Base-by-base conservation (phyloP, 768 basidiomycete species). In the Artomyces pyxidatus region DNA sequence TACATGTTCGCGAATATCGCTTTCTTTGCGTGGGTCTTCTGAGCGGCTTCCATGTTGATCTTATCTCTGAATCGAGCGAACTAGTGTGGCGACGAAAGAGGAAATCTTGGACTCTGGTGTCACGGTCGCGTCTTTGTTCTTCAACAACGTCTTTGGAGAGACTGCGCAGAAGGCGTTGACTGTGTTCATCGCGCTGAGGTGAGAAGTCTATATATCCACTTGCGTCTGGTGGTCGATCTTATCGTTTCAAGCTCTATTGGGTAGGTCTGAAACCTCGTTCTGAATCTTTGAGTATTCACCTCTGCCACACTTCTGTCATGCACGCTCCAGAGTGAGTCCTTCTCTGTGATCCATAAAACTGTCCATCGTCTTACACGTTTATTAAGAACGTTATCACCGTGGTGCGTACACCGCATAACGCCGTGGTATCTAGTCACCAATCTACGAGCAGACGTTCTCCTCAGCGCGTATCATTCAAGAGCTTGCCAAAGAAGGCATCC, bases 401-500 rank as follows among this genome's bases (percentile, higher is more conserved):
- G 23, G 55, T 56, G 22, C 19, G 32, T 12, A 2, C 39, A 42
- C 10, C 28, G 22, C n/a, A 2, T n/a, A 5, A 12, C 21, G 6
- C 16, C 4, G 19, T 23, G 16, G 21, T 45, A 17, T 16, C 23
- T 2, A 14, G 5, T 23, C 11, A 22, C 40, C 10, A 16, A 4
- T 1, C 38, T 9, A 35, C 37, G 21, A 49, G 21, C 43, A 78
- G 76, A 75, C 77, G 0, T 80, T 76, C 54, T 64, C 74, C 11
- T 69, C 74, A 2, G 61, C 74, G 0, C 70, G 74, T 16, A 68
- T 81, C 3, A 80, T 79, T 48, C 79, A 80, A 65, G 79, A 81
- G 45, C 71, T 81, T 4, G 79, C 79, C 4, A 81, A 81, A 51
- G 79, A 79, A 57, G 79, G 79, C 1, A 65, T 81, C n/a, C 78